Base-by-base conservation (phyloP, 108 stramenopile species). In the Pelagomonas calceolata region DNA sequence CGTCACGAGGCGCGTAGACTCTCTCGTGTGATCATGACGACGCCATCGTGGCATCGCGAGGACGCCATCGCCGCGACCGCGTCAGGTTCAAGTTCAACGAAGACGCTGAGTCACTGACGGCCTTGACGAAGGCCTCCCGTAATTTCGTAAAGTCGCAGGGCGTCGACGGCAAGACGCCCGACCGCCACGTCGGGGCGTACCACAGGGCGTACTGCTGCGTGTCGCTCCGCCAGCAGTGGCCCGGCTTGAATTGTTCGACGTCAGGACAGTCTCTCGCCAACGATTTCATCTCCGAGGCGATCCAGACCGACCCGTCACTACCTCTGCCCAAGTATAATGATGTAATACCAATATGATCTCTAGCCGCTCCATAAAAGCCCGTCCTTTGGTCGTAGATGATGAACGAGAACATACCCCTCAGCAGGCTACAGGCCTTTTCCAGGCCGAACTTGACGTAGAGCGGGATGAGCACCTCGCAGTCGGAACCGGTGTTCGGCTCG, bases 331-430 rank as follows among this genome's bases (percentile, higher is more conserved):
- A 93, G 85, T 98, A 98, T 26, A 96, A 81, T 0, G 97, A 95
- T 16, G 92, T 93, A 78, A 95, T 98, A 32, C 97, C 97, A 26
- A 98, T 88, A 77, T 98, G 95, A 82, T 98, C 97, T 45, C 97
- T 87, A 65, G 79, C 90, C 37, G 91, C 87, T 69, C 94, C 83
- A 83, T 87, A 95, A 36, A 87, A 81, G 78, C 95, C 92, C 30
- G 82, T 85, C 30, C 70, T 67, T 63, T 82, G 79, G 78, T 96
- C 97, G 80, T 95, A 95, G 46, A 96, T 76, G 70, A 95, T 92
- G 60, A 98, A 94, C 68, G 90, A 89, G 73, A 98, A 98, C 97
- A 98, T 98, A 16, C 97, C 97, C 33, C 94, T 81, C 4, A 98
- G 78, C 60, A 81, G 66, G 67, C 81, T 76, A 65, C 88, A 78